Evolutionary conservation across 2,329 filamentous ascomycete genomes (phyloP).

Genomic region (Pseudopyricularia cyperi): DNA sequence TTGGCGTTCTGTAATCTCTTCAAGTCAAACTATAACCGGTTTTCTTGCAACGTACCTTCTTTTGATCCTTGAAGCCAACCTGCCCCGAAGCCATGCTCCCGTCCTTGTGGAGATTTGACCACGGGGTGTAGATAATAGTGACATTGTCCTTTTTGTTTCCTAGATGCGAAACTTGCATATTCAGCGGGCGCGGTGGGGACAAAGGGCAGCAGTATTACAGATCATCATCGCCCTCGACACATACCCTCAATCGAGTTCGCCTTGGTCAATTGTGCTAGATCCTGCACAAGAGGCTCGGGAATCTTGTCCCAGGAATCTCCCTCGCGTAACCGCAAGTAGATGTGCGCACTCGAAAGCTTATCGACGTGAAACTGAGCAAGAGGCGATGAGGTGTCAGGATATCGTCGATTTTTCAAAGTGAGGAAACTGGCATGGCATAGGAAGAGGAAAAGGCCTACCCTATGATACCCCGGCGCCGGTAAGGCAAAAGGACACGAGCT

Average conservation of each 20-base stretch:
- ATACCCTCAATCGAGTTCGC: slow-evolving; percentile 94
- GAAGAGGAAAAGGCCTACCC: background rate
- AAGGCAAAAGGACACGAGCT: background rate
- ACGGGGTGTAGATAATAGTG: slow-evolving; percentile 93
- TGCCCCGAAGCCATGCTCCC: slow-evolving; percentile 93
- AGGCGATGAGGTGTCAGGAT: background rate
- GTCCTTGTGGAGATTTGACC: slow-evolving; percentile 88
- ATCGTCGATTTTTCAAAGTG: background rate
- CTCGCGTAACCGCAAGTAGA: slow-evolving; percentile 77
- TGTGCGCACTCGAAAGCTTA: slow-evolving; percentile 91
- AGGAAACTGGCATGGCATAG: no score
- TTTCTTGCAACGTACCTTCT: slow-evolving; percentile 29
- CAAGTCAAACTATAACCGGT: slow-evolving; percentile 13
- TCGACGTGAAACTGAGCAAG: slow-evolving; percentile 82
- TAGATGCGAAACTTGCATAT: slow-evolving; percentile 17
- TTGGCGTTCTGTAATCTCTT: background rate
- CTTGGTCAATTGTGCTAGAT: slow-evolving; percentile 96
- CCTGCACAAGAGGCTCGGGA: slow-evolving; percentile 58
- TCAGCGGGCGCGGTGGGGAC: background rate
- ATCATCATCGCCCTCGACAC: slow-evolving; percentile 4
- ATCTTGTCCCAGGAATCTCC: slow-evolving; percentile 77
- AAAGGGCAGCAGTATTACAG: background rate
- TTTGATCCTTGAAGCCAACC: slow-evolving; percentile 84
- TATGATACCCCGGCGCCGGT: background rate
- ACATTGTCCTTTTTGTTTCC: slow-evolving; percentile 99